Percentiles rank a stretch among this genome's conserved stretches.
phyloP scores from a whole-genome alignment of 176 grass and related monocot species.

The Triticum urartu region DNA sequence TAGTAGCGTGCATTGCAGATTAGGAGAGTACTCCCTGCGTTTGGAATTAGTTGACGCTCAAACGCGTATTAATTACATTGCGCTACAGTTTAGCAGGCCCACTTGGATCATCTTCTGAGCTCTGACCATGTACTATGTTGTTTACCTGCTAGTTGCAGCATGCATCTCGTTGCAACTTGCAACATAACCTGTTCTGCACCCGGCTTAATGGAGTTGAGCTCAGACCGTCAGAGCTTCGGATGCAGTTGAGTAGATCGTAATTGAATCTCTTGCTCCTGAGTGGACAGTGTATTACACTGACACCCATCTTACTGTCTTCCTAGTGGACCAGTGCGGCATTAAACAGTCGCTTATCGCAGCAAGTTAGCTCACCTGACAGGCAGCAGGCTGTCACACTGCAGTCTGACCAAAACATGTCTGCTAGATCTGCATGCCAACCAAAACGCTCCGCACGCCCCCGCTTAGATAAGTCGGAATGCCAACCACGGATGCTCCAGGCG shows the following conservation, averaged over 20 bases:
- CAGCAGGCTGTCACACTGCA: background rate
- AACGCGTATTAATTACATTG: no score
- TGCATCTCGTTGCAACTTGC: background rate
- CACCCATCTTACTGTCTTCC: background rate
- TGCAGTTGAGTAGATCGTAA: background rate
- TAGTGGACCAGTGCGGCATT: background rate
- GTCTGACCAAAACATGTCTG: background rate
- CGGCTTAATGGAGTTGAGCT: background rate
- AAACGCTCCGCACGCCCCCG: background rate
- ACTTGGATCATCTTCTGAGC: background rate
- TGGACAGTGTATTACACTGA: background rate
- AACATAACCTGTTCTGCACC: background rate
- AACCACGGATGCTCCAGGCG: background rate
- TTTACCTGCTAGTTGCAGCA: background rate
- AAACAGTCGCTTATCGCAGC: background rate
- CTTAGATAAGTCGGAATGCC: background rate
- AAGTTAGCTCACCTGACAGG: background rate
- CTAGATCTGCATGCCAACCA: background rate
- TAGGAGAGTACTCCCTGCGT: no score
- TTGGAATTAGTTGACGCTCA: no score
- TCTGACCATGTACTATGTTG: no score
- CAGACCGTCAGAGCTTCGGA: background rate
- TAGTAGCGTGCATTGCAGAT: no score
- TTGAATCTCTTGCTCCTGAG: background rate
- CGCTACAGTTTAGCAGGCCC: no score